phyloP scores from a whole-genome alignment of 495 filamentous ascomycete genomes.

The Paragyromitra xinjiangensis region DNA sequence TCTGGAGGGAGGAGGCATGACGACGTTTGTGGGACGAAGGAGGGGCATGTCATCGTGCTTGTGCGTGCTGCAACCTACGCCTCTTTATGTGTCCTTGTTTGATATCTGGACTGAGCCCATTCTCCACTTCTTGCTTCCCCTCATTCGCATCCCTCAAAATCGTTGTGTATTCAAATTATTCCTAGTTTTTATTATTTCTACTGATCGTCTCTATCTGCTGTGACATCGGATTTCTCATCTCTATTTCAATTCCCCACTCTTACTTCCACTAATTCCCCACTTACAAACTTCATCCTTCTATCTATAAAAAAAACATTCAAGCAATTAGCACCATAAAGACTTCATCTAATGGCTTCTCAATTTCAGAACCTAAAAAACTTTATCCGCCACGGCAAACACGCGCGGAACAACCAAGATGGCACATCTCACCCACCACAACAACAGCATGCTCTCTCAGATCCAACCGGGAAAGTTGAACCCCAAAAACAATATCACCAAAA shows the following conservation, averaged over 20 bases:
- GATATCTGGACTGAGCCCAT: conserved; percentile 33
- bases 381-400: conserved; percentile 96
- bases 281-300: neutral
- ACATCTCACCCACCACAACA: conserved; percentile 65
- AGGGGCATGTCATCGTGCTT: conserved; percentile 51
- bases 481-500: conserved; percentile 58
- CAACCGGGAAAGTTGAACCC: conserved; percentile 61
- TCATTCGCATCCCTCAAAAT: conserved; percentile 38
- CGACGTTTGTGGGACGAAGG: conserved; percentile 34
- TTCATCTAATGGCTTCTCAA: conserved; percentile 56
- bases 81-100: conserved; percentile 39
- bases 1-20: conserved; percentile 20
- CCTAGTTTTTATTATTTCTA: conserved; percentile 6
- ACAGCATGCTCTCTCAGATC: conserved; percentile 66
- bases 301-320: conserved; percentile 13
- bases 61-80: conserved; percentile 29
- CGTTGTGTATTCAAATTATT: neutral
- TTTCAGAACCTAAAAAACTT: conserved; percentile 91
- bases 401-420: conserved; percentile 68
- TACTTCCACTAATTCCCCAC: neutral
- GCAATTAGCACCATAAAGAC: conserved; percentile 5
- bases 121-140: conserved; percentile 44
- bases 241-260: neutral
- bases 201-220: neutral
- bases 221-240: neutral